Percentiles rank a stretch among this genome's conserved stretches.
phyloP scores from a whole-genome alignment of 495 filamentous ascomycete species.

The Penicillium simplicissimum region DNA sequence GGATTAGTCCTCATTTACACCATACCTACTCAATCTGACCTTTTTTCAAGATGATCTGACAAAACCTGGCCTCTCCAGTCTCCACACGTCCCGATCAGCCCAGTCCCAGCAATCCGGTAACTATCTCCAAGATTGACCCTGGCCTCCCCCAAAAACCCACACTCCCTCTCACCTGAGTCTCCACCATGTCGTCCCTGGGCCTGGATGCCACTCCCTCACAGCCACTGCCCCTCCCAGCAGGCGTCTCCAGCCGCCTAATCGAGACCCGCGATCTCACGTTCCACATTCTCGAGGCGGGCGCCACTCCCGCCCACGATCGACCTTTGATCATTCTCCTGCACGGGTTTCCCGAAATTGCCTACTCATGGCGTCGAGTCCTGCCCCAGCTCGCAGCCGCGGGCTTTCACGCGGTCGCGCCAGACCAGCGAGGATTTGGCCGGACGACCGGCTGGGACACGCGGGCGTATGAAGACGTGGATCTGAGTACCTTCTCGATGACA shows the following conservation, averaged over 20 bases:
- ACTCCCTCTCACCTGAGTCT: neutral
- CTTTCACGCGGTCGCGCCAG: conserved; percentile 64
- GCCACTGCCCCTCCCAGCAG: conserved; percentile 54
- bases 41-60: neutral
- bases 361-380: conserved; percentile 67
- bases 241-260: conserved; percentile 52
- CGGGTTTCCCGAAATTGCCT: conserved; percentile 69
- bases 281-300: conserved; percentile 61
- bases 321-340: conserved; percentile 65
- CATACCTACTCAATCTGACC: neutral
- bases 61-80: neutral
- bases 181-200: conserved; percentile 15
- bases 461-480: conserved; percentile 51
- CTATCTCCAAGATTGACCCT: conserved; percentile 2
- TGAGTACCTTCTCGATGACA: conserved; percentile 57
- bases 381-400: conserved; percentile 54
- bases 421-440: conserved; percentile 69
- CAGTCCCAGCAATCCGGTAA: neutral
- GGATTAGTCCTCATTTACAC: neutral
- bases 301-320: conserved; percentile 32
- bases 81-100: neutral
- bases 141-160: neutral
- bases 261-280: conserved; percentile 53
- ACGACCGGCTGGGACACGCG: conserved; percentile 61
- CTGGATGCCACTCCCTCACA: conserved; percentile 25